Evolutionary conservation across 2,329 filamentous ascomycete species (phyloP), one percentile per base, ranked within the genome.

Genomic region (Botryotinia calthae): DNA sequence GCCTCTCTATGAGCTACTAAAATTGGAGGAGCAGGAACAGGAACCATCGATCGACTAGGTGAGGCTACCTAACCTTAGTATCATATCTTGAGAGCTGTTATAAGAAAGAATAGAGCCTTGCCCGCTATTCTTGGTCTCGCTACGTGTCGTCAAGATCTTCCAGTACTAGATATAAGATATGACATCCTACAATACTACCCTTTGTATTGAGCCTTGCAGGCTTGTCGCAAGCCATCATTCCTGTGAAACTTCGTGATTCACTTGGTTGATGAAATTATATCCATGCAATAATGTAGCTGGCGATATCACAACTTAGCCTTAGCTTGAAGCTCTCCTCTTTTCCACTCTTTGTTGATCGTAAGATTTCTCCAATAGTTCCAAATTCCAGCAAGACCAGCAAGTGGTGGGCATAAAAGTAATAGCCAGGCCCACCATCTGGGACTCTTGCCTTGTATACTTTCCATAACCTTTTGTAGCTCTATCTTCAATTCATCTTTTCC

Each of bases 351-450:
- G 82, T 93, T 93, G 76, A 91, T 89, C 78, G 85, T 86, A 79
- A 88, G 86, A 82, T 95, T 96, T 80, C 89, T 85, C 83, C 90
- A 90, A 80, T 93, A 89, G 77, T 88, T 90, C 90, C 91, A 95
- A 42, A 88, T 82, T 0, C 90, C 93, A 73, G 90, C 87, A 18
- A 87, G 83, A 31, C 90, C 87, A 1, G 91, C 95, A 76, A 97
- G 79, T 58, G 94, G 94, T 76, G 95, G 95, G 80, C 87, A 92
- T 56, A 91, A 82, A 76, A 90, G 83, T 75, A 91, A 80, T 76
- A 92, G 73, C 87, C 89, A 91, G n/a, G 89, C 89, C 95, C 96
- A 98, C 81, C 80, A 80, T 69, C 74, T 76, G 14, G 78, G 81
- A 74, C 91, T 96, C 28, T 83, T 82, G 63, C 79, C 84, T 78